Conservation (phyloP, 1,139 yeast genomes). For the Hemisphaericaspora xylofermentans region DNA sequence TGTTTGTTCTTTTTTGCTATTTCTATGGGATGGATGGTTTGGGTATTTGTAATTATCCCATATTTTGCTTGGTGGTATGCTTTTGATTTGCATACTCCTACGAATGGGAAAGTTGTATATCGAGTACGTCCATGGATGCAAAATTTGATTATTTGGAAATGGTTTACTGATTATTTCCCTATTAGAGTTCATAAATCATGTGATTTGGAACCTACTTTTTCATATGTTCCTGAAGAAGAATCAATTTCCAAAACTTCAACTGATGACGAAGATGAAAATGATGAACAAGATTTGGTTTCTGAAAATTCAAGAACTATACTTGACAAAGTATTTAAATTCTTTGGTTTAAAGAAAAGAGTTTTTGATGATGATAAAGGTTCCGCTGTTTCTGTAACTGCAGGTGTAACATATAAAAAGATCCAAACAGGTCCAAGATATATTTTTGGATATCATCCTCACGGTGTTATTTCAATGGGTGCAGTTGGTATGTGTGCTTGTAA, state of each 20-base stretch:
- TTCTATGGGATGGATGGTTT: constrained; percentile 64
- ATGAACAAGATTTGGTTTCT: constrained; percentile 46
- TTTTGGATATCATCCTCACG: constrained; percentile 96
- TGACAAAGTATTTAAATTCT: constrained; percentile 35
- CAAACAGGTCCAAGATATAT: constrained; percentile 77
- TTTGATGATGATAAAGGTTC: constrained; percentile 22
- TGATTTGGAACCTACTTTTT: constrained; percentile 75
- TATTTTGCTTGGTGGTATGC: constrained; percentile 61
- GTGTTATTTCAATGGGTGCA: constrained; percentile 90
- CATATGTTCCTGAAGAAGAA: constrained; percentile 30
- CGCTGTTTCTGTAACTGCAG: constrained; percentile 1
- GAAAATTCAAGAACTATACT: constrained; percentile 39
- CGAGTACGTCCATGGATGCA: constrained; percentile 61
- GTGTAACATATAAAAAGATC: constrained; percentile 24
- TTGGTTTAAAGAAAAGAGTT: constrained; percentile 41
- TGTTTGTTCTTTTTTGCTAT: constrained; percentile 53
- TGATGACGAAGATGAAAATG: constrained; percentile 23
- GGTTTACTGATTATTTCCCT: constrained; percentile 80
- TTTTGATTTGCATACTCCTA: constrained; percentile 60
- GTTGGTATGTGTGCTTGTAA: constrained; percentile 86
- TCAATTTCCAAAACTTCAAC: background rate
- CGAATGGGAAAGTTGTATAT: constrained; percentile 66
- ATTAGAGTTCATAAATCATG: constrained; percentile 68
- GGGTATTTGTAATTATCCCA: constrained; percentile 61
- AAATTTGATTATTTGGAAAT: constrained; percentile 62